These are phyloP conservation scores for Gonapodya prolifera DNA, from an alignment of 192 early-diverging fungal genomes.

Conservation along the genomic window DNA sequence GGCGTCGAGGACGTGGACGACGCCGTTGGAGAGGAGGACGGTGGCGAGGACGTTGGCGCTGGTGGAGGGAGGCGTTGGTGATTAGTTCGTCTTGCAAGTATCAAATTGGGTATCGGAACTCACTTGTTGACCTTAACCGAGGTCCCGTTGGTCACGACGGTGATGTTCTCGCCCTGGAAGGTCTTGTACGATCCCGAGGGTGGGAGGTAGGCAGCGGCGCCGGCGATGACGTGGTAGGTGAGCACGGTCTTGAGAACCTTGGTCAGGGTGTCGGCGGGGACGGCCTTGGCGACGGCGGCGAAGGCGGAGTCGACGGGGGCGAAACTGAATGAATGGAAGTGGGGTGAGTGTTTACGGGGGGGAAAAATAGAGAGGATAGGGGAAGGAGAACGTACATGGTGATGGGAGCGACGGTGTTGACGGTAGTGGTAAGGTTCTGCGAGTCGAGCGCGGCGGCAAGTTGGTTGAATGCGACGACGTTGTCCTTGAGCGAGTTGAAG, in stretches of 20 bases:
- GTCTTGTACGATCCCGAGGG: not conserved
- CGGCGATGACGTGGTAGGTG: not conserved
- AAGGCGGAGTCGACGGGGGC: not conserved
- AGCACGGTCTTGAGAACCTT: not conserved
- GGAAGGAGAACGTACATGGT: not conserved
- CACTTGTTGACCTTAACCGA: too few species aligned
- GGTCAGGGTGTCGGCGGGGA: not conserved
- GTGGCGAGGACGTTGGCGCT: too few species aligned
- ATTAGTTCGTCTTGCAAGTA: too few species aligned
- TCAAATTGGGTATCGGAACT: too few species aligned
- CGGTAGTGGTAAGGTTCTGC: not conserved
- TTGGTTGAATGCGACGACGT: not conserved
- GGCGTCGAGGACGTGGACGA: too few species aligned
- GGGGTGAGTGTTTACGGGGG: too few species aligned
- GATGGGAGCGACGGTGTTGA: not conserved
- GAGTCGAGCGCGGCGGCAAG: not conserved
- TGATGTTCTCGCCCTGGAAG: not conserved
- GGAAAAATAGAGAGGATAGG: too few species aligned
- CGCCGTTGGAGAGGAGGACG: too few species aligned
- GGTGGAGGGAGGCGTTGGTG: too few species aligned
- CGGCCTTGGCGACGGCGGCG: not conserved
- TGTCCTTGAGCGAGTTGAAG: not conserved
- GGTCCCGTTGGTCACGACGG: not conserved
- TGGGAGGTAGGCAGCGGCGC: not conserved
- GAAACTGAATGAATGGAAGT: not conserved